A percentile compares a stretch with the other conserved stretches of the same genome.
These are phyloP conservation scores for Yarrowia alimentaria DNA, from an alignment of 805 yeast species.

Conservation along the genomic window DNA sequence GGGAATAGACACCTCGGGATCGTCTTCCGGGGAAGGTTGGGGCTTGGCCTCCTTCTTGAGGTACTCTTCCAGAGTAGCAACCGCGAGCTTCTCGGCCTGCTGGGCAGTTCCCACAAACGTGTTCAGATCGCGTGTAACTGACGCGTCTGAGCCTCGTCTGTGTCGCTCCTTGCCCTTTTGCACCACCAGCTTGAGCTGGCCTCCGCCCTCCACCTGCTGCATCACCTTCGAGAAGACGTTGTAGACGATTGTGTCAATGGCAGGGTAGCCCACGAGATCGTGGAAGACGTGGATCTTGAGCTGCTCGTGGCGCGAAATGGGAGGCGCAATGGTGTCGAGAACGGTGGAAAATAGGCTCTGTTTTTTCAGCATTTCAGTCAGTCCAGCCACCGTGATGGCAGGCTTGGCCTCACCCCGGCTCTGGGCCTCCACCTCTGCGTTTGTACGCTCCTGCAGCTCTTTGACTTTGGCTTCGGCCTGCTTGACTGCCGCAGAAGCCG, in stretches of 20 bases:
- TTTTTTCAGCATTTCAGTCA: conserved; percentile 30
- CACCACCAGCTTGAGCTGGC: conserved; percentile 53
- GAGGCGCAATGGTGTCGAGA: conserved; percentile 46
- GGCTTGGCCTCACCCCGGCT: conserved; percentile 25
- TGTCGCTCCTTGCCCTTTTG: conserved; percentile 46
- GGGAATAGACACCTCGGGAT: conserved; percentile 25
- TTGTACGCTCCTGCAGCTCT: conserved; percentile 38
- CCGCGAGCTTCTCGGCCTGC: conserved; percentile 85
- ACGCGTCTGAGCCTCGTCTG: conserved; percentile 40
- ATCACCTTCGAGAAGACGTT: conserved; percentile 55
- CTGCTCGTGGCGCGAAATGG: conserved; percentile 46
- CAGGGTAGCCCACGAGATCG: conserved; percentile 47
- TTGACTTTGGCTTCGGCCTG: conserved; percentile 45
- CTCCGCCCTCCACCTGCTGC: conserved; percentile 71
- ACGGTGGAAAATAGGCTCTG: conserved; percentile 43
- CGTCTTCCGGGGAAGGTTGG: conserved; percentile 34
- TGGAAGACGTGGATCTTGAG: conserved; percentile 46
- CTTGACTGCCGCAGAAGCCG: conserved; percentile 43
- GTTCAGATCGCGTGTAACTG: conserved; percentile 52
- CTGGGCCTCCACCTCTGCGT: conserved; percentile 35
- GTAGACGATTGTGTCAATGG: conserved; percentile 50
- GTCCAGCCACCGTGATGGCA: conserved; percentile 31
- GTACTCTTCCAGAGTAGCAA: conserved; percentile 81
- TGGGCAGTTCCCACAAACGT: conserved; percentile 71
- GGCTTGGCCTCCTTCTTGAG: conserved; percentile 40